These are phyloP conservation scores for Arachis hypogaea DNA, from an alignment of 306 rosid species.

Conservation along the genomic window DNA sequence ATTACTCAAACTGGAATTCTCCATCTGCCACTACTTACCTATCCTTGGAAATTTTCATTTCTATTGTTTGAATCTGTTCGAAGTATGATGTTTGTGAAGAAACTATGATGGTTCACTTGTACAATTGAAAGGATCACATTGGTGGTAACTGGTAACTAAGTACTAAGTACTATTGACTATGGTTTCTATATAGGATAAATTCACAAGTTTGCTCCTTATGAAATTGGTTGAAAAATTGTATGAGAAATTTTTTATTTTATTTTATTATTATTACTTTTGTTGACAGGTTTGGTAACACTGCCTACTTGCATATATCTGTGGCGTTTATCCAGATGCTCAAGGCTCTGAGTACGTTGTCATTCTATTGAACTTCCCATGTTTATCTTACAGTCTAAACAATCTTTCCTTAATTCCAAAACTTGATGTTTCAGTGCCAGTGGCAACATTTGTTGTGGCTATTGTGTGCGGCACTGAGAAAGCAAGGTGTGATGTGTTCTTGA, in stretches of 20 bases:
- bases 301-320: conserved; percentile 94
- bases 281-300: conserved; percentile 94
- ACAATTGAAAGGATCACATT: background rate
- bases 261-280: background rate
- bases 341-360: conserved; percentile 76
- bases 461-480: conserved; percentile 87
- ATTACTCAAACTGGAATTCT: conserved; percentile 3
- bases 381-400: conserved; percentile 9
- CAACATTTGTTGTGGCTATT: conserved; percentile 86
- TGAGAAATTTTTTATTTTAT: background rate
- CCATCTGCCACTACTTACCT: background rate
- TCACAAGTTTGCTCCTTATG: background rate
- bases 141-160: too few species aligned
- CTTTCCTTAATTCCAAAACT: conserved; percentile 32
- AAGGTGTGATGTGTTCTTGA: conserved; percentile 91
- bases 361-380: conserved; percentile 29
- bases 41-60: conserved; percentile 3
- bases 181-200: background rate
- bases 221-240: background rate
- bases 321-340: conserved; percentile 98
- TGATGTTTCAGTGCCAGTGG: conserved; percentile 90
- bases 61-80: conserved; percentile 2
- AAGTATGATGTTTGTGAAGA: background rate
- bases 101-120: background rate
- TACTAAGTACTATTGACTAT: background rate